Base-by-base conservation (phyloP, 805 yeast genomes). In the Priceomyces medius region DNA sequence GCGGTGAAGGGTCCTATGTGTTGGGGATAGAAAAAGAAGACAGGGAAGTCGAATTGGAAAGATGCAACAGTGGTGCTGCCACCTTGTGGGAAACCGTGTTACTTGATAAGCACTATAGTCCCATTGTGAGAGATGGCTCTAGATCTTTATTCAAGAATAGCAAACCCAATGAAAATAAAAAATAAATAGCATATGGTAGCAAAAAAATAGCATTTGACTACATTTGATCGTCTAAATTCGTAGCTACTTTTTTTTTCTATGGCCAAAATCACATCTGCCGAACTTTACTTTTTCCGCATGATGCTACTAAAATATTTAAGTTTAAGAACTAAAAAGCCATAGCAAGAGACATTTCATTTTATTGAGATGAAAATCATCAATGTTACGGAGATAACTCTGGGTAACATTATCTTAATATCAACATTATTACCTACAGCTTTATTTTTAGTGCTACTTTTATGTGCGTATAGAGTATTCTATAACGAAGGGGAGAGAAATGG, bases 51-150 rank as follows among this genome's bases (percentile, higher is more conserved):
- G 81, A 78, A 35, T 79, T 87, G 8, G 87, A 84, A 49, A 79
- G 91, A 58, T 71, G 86, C 50, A 90, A 93, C 55, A 77, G 95
- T 2, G 91, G 84, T 32, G 93, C 91, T 13, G 95, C 97, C 1
- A 84, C 89, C 0, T 64, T 91, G 26, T 93, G 96, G 96, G 99
- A 93, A 56, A 79, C 81, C 39, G 82, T 82, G 4, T 63, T 91
- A 31, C 67, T 93, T 42, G 84, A 83, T 43, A 79, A 81, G 47
- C 98, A 93, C 62, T 93, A 87, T 58, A 79, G 88, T 46, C 95
- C 96, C 2, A 64, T 77, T 43, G 87, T 90, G n/a, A 74, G 81
- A 17, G 83, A 82, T 52, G 90, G 88, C 12, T 54, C 69, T n/a
- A 49, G 74, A 35, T 58, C 66, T 8, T 61, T 70, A 48, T 55